Conservation (phyloP, 2,329 filamentous ascomycete genomes). For the Clonostachys chloroleuca region DNA sequence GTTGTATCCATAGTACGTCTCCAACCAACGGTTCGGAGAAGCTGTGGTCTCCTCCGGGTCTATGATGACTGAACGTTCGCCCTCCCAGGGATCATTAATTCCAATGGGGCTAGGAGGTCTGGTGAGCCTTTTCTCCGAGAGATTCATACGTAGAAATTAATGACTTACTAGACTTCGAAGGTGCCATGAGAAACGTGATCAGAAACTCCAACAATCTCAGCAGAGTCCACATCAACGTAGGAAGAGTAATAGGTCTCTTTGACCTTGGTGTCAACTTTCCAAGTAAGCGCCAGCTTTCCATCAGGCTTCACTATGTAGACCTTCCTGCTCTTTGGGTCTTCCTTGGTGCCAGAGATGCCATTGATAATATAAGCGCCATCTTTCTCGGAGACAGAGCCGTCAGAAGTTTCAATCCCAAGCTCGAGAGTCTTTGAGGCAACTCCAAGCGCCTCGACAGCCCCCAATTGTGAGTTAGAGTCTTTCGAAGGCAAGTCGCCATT, state of each 20-base stretch:
- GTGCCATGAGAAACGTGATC: conserved; percentile 41
- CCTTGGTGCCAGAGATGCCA: conserved; percentile 36
- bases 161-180: conserved; percentile 46
- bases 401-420: conserved; percentile 7
- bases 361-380: conserved; percentile 25
- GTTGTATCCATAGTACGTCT: neutral
- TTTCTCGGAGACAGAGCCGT: conserved; percentile 1
- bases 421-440: conserved; percentile 13
- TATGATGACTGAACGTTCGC: conserved; percentile 36
- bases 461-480: conserved; percentile 24
- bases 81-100: neutral
- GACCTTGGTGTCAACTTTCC: conserved; percentile 49
- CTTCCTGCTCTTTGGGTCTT: conserved; percentile 43
- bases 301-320: conserved; percentile 43
- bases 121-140: neutral
- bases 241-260: conserved; percentile 44
- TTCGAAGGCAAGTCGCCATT: conserved; percentile 27
- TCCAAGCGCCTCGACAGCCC: conserved; percentile 31
- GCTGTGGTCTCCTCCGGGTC: conserved; percentile 13
- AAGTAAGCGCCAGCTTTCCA: conserved; percentile 37
- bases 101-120: neutral
- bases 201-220: conserved; percentile 43
- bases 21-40: neutral
- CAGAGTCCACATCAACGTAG: conserved; percentile 41
- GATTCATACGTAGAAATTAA: conserved; percentile 19